phyloP scores from a whole-genome alignment of 2,329 filamentous ascomycete genomes.

The Sordariomycetes sp. region DNA sequence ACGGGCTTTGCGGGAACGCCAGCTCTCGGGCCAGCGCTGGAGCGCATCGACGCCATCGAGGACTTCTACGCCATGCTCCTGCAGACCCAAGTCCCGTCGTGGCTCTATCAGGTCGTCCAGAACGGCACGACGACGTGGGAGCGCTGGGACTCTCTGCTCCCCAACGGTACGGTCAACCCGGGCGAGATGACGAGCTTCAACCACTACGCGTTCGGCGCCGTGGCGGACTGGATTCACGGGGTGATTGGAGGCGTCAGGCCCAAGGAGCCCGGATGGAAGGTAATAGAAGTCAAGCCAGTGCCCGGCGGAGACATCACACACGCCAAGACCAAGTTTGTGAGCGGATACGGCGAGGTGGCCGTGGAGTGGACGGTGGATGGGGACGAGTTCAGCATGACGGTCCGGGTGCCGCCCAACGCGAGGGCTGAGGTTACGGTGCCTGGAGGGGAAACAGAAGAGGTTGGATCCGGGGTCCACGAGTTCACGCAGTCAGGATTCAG shows the following conservation, averaged over 20 bases:
- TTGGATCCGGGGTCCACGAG: too few relatives aligned
- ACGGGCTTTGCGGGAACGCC: conserved; percentile 37
- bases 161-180: conserved; percentile 32
- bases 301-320: conserved; percentile 25
- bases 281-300: conserved; percentile 20
- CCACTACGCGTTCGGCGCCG: conserved; percentile 37
- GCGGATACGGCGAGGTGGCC: conserved; percentile 20
- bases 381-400: conserved; percentile 9
- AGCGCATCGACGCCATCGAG: conserved; percentile 14
- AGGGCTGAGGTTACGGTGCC: conserved; percentile 8
- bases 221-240: conserved; percentile 36
- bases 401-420: conserved; percentile 12
- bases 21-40: conserved; percentile 21
- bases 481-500: too few relatives aligned
- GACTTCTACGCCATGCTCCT: conserved; percentile 38
- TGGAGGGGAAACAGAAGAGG: too few relatives aligned
- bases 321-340: conserved; percentile 16
- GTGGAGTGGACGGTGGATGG: conserved; percentile 16
- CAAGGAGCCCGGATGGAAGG: conserved; percentile 29
- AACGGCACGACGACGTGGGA: conserved; percentile 40
- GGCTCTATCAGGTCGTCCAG: conserved; percentile 38
- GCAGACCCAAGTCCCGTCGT: conserved; percentile 32
- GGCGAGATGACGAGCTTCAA: conserved; percentile 42
- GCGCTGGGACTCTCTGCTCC: conserved; percentile 37
- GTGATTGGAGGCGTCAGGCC: conserved; percentile 30